phyloP scores from a whole-genome alignment of 768 basidiomycete species.

The Tulasnella sp. region DNA sequence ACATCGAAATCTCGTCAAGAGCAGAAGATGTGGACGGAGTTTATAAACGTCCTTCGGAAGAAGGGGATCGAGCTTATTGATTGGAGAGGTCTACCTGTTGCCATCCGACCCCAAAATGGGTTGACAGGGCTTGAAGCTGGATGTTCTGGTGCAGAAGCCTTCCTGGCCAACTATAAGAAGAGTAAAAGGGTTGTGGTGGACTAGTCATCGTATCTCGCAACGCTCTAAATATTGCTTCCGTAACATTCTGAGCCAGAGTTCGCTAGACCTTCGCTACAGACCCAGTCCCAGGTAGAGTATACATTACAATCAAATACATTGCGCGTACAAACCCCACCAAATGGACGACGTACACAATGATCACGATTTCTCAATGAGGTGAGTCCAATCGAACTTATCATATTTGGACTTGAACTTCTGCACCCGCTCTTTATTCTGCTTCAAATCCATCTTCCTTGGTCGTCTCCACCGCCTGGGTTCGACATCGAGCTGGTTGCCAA shows the following conservation, averaged over 20 bases:
- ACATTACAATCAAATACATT: not conserved
- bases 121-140: not conserved
- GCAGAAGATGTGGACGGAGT: not conserved
- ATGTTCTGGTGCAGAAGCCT: not conserved
- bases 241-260: not conserved
- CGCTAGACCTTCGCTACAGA: not conserved
- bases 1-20: not conserved
- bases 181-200: not conserved
- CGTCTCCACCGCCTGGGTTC: slow-evolving; percentile 83
- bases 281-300: not conserved
- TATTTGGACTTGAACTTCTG: slow-evolving; percentile 69
- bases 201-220: not conserved
- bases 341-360: not conserved
- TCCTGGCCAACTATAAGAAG: not conserved
- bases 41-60: not conserved
- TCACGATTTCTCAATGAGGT: slow-evolving; percentile 33
- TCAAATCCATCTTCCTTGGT: slow-evolving; percentile 70
- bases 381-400: slow-evolving; percentile 48
- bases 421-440: slow-evolving; percentile 67
- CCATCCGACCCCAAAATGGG: not conserved
- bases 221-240: not conserved
- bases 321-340: not conserved
- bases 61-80: not conserved
- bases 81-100: not conserved
- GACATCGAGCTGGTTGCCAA: slow-evolving; percentile 84